Evolutionary conservation across 1,284 basidiomycete species (phyloP).

Genomic region (Trametes sp.): DNA sequence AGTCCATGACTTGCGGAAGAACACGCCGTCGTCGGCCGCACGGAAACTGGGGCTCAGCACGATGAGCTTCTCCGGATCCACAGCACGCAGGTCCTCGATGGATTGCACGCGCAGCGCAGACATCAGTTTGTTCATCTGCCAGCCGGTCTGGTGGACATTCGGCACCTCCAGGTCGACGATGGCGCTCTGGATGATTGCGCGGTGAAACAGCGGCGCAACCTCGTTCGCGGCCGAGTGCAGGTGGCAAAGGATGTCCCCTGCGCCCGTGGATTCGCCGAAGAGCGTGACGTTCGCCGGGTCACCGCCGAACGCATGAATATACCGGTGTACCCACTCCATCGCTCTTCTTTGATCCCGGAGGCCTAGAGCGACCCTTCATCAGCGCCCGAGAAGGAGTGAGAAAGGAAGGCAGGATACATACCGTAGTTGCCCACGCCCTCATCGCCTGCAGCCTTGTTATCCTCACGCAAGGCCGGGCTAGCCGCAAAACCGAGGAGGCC

Average conservation of each 20-base stretch:
- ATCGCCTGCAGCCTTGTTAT: slow-evolving; percentile 67
- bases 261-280: slow-evolving; percentile 75
- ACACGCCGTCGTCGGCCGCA: slow-evolving; percentile 71
- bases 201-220: slow-evolving; percentile 63
- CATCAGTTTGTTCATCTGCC: slow-evolving; percentile 68
- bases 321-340: slow-evolving; percentile 73
- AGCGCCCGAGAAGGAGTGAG: slow-evolving; percentile 7
- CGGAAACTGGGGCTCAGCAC: slow-evolving; percentile 56
- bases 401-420: slow-evolving; percentile 36
- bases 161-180: slow-evolving; percentile 67
- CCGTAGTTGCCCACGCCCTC: slow-evolving; percentile 82
- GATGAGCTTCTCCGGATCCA: slow-evolving; percentile 64
- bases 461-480: slow-evolving; percentile 65
- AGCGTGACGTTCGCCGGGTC: slow-evolving; percentile 75
- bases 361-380: slow-evolving; percentile 48
- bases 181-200: slow-evolving; percentile 72
- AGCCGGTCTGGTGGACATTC: slow-evolving; percentile 65
- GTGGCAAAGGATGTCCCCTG: slow-evolving; percentile 75
- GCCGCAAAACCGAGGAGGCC: slow-evolving; percentile 78
- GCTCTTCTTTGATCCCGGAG: slow-evolving; percentile 74
- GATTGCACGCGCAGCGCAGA: slow-evolving; percentile 57
- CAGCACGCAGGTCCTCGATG: slow-evolving; percentile 64
- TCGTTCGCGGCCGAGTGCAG: slow-evolving; percentile 71
- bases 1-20: slow-evolving; percentile 68
- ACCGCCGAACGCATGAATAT: slow-evolving; percentile 75